Evolutionary conservation across 2,329 filamentous ascomycete species (phyloP).

Genomic region (Zymoseptoria passerinii): DNA sequence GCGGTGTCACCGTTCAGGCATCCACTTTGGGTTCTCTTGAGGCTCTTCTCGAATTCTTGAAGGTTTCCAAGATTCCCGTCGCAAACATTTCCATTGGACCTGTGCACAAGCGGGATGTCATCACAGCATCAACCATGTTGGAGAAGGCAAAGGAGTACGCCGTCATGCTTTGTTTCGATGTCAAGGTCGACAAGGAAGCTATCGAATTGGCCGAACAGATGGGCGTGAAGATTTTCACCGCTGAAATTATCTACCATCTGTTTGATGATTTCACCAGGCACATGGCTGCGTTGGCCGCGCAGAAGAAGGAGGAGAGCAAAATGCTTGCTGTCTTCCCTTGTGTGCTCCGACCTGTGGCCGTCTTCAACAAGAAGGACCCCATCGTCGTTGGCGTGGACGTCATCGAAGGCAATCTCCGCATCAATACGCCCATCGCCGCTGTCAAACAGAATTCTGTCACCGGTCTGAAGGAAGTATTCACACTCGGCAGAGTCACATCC

Average conservation of each 20-base stretch:
- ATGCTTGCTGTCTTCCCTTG: constrained; percentile 95
- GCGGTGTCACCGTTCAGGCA: constrained; percentile 93
- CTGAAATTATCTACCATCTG: constrained; percentile 97
- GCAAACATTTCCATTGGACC: constrained; percentile 95
- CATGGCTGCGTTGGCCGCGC: constrained; percentile 76
- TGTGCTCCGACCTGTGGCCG: constrained; percentile 76
- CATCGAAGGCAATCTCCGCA: constrained; percentile 73
- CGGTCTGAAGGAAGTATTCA: constrained; percentile 73
- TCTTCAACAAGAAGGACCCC: constrained; percentile 97
- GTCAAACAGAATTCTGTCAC: constrained; percentile 75
- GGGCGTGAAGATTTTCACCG: constrained; percentile 94
- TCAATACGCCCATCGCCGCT: constrained; percentile 83
- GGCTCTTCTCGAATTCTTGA: constrained; percentile 91
- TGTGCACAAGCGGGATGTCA: constrained; percentile 95
- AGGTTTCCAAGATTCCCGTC: constrained; percentile 92
- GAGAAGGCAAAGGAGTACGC: constrained; percentile 92
- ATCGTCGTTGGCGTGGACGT: constrained; percentile 96
- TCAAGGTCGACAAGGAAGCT: constrained; percentile 97
- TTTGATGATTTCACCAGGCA: constrained; percentile 96
- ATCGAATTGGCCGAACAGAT: constrained; percentile 84
- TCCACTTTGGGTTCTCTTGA: constrained; percentile 96
- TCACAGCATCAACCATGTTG: constrained; percentile 87
- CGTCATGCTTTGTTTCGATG: constrained; percentile 99
- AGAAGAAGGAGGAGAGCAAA: constrained; percentile 95
- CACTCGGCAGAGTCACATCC: constrained; percentile 83